Evolutionary conservation across 1,284 basidiomycete species (phyloP).

Genomic region (Naganishia albida): DNA sequence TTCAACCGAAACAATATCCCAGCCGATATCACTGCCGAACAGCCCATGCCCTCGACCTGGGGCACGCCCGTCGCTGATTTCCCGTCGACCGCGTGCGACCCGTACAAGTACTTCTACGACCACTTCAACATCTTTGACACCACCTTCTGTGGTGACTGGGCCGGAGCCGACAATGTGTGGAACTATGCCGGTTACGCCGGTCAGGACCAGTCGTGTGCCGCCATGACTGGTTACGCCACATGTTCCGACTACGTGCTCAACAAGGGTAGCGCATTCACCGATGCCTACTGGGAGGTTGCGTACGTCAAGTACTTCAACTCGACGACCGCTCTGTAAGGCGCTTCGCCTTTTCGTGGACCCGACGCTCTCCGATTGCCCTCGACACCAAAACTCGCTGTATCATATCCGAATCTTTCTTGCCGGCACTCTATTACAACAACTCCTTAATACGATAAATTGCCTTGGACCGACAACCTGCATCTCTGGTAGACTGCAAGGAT

Average conservation of each 20-base stretch:
- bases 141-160: constrained; percentile 86
- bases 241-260: constrained; percentile 74
- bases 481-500: too few relatives aligned
- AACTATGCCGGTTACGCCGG: constrained; percentile 67
- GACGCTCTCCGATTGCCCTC: neutral
- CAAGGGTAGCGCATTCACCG: constrained; percentile 66
- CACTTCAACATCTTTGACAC: constrained; percentile 79
- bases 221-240: constrained; percentile 72
- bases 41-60: constrained; percentile 72
- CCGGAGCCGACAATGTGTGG: constrained; percentile 68
- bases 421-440: neutral
- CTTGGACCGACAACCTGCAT: neutral
- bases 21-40: constrained; percentile 66
- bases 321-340: constrained; percentile 42
- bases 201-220: constrained; percentile 77
- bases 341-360: neutral
- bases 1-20: constrained; percentile 73
- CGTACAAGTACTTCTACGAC: constrained; percentile 70
- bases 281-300: constrained; percentile 69
- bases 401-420: neutral
- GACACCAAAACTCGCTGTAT: neutral
- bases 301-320: constrained; percentile 54
- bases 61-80: constrained; percentile 71
- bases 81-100: constrained; percentile 69
- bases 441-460: neutral